Evolutionary conservation across 805 yeast species (phyloP).

Genomic region (Saccharomycopsis lassenensis): DNA sequence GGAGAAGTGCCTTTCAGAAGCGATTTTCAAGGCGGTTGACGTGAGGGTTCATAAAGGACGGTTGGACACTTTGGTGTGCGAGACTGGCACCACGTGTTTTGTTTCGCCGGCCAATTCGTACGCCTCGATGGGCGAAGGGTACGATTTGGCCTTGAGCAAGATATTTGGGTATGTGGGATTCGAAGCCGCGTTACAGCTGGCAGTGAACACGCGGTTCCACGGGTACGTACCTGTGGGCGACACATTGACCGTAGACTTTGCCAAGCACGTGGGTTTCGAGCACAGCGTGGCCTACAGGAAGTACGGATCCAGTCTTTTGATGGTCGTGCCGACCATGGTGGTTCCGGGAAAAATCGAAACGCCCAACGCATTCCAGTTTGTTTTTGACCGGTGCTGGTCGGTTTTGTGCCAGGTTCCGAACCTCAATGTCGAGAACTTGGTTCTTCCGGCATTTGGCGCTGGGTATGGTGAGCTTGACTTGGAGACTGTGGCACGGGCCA

Average conservation of each 20-base stretch:
- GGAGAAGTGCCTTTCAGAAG: too few relatives aligned
- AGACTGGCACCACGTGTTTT: slow-evolving; percentile 5
- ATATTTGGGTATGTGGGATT: too few relatives aligned
- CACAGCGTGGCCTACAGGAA: slow-evolving; percentile 9
- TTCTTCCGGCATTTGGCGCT: slow-evolving; percentile 11
- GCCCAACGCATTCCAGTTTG: slow-evolving; percentile 1
- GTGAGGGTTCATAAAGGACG: too few relatives aligned
- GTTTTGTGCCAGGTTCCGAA: slow-evolving; percentile 5
- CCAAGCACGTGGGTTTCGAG: too few relatives aligned
- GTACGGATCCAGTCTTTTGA: slow-evolving; percentile 7
- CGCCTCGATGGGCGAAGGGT: slow-evolving; percentile 16
- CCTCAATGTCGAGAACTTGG: slow-evolving; percentile 7
- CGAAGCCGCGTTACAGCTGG: too few relatives aligned
- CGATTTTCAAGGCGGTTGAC: too few relatives aligned
- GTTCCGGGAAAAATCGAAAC: slow-evolving; percentile 8
- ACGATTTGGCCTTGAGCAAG: too few relatives aligned
- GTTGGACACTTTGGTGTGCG: too few relatives aligned
- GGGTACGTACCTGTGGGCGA: too few relatives aligned
- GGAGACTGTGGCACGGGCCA: slow-evolving; percentile 7
- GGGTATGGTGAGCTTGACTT: slow-evolving; percentile 11
- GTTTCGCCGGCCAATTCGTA: slow-evolving; percentile 17
- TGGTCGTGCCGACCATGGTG: slow-evolving; percentile 14
- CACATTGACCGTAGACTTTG: too few relatives aligned
- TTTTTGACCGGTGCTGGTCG: slow-evolving; percentile 15
- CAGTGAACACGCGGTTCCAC: too few relatives aligned